phyloP scores from a whole-genome alignment of 208 protist genomes.

The Leptomonas pyrrhocoris region DNA sequence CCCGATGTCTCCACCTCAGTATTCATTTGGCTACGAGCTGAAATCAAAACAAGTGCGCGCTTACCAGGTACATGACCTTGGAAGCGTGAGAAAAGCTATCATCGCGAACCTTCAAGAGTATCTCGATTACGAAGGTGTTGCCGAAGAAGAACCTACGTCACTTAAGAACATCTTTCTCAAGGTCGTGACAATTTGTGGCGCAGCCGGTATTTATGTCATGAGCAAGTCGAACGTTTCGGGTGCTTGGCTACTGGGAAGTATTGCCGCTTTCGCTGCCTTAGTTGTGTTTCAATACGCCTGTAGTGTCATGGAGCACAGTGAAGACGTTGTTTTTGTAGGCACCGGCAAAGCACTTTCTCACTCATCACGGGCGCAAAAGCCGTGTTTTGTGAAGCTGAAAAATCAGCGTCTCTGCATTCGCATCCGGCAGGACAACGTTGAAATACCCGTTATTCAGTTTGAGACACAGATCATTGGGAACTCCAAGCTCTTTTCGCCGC shows the following conservation, averaged over 20 bases:
- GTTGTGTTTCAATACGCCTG: slow-evolving; percentile 21
- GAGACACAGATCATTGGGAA: slow-evolving; percentile 53
- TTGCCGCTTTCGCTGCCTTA: slow-evolving; percentile 20
- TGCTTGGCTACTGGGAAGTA: not conserved
- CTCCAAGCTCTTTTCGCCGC: slow-evolving; percentile 31
- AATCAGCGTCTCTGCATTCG: slow-evolving; percentile 48
- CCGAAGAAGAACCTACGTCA: slow-evolving; percentile 36
- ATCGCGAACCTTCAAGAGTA: slow-evolving; percentile 61
- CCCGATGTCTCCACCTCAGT: slow-evolving; percentile 17
- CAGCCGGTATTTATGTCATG: slow-evolving; percentile 17
- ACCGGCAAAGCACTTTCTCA: slow-evolving; percentile 12
- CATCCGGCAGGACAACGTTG: slow-evolving; percentile 31
- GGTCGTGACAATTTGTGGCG: slow-evolving; percentile 11
- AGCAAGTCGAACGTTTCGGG: slow-evolving; percentile 14
- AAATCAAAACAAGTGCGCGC: slow-evolving; percentile 61
- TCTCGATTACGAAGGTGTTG: slow-evolving; percentile 40
- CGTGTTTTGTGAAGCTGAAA: slow-evolving; percentile 30
- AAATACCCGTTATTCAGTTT: slow-evolving; percentile 38
- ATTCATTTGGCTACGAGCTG: slow-evolving; percentile 76
- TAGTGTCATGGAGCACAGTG: slow-evolving; percentile 19
- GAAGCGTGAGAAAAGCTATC: slow-evolving; percentile 45
- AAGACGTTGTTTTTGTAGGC: slow-evolving; percentile 34
- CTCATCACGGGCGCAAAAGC: slow-evolving; percentile 10
- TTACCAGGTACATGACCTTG: slow-evolving; percentile 52
- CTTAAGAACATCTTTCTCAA: slow-evolving; percentile 27